A percentile compares a stretch with the other conserved stretches of the same genome.
These are phyloP conservation scores for Sugiyamaella novakii DNA, from an alignment of 1,139 yeast genomes.

Conservation along the genomic window DNA sequence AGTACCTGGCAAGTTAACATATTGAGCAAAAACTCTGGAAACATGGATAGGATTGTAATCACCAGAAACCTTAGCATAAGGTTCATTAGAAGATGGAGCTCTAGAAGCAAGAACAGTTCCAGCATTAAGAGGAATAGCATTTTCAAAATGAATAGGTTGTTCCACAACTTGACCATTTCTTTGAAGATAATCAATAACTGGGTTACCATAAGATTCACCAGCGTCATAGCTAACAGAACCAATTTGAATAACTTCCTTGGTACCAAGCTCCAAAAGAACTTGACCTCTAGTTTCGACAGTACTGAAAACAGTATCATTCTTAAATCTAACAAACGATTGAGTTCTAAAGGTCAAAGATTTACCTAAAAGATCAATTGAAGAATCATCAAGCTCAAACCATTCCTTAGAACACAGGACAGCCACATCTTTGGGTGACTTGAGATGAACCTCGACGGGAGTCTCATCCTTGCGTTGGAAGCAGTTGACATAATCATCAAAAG, in stretches of 20 bases:
- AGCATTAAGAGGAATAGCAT: slow-evolving; percentile 83
- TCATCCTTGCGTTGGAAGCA: slow-evolving; percentile 89
- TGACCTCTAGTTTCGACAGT: slow-evolving; percentile 84
- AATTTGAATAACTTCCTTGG: slow-evolving; percentile 86
- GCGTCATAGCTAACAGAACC: slow-evolving; percentile 90
- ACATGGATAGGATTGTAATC: slow-evolving; percentile 99
- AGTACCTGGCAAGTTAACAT: slow-evolving; percentile 94
- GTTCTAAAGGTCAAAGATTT: slow-evolving; percentile 88
- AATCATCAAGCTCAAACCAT: slow-evolving; percentile 87
- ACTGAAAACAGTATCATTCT: slow-evolving; percentile 72
- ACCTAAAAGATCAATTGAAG: slow-evolving; percentile 69
- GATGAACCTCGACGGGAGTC: slow-evolving; percentile 78
- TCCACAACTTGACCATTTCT: slow-evolving; percentile 94
- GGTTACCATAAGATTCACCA: slow-evolving; percentile 93
- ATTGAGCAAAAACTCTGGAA: slow-evolving; percentile 88
- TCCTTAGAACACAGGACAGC: slow-evolving; percentile 94
- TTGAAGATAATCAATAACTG: slow-evolving; percentile 88
- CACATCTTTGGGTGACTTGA: slow-evolving; percentile 80
- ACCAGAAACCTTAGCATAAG: slow-evolving; percentile 96
- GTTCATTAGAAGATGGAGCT: slow-evolving; percentile 87
- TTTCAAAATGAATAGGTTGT: slow-evolving; percentile 89
- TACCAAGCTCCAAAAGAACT: slow-evolving; percentile 84
- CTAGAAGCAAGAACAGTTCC: slow-evolving; percentile 70
- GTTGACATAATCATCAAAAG: slow-evolving; percentile 81
- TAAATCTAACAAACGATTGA: slow-evolving; percentile 79